Evolutionary conservation across 176 grass and related monocot genomes (phyloP).

Genomic region (Rhynchospora pubera): DNA sequence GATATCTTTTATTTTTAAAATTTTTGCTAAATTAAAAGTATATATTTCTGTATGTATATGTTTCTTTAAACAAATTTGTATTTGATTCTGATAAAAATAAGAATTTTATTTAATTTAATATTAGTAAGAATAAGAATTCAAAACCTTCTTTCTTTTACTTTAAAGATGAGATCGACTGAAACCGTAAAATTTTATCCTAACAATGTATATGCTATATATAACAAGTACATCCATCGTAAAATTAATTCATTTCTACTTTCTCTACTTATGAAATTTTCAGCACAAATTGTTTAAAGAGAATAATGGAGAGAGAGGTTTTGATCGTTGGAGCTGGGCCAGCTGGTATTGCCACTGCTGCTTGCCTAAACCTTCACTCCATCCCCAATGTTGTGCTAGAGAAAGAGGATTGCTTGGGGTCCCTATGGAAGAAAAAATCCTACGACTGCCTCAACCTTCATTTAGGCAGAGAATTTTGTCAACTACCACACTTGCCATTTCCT

Average conservation of each 20-base stretch:
- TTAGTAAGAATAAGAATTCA: no score
- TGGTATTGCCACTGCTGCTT: constrained; percentile 38
- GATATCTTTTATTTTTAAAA: no score
- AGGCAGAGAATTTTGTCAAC: constrained; percentile 42
- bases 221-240: background rate
- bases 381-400: constrained; percentile 34
- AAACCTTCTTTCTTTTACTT: background rate
- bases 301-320: constrained; percentile 34
- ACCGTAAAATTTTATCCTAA: background rate
- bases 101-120: no score
- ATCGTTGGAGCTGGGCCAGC: constrained; percentile 58
- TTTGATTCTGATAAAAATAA: no score
- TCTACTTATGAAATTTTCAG: no score
- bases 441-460: constrained; percentile 61
- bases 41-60: no score
- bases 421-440: constrained; percentile 56
- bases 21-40: no score
- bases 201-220: background rate
- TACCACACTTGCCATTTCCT: constrained; percentile 49
- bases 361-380: constrained; percentile 25
- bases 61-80: no score
- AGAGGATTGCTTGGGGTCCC: constrained; percentile 35
- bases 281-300: background rate
- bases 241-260: background rate
- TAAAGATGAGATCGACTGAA: background rate